phyloP scores from a whole-genome alignment of 108 stramenopile species.

The Cyclotella atomus region DNA sequence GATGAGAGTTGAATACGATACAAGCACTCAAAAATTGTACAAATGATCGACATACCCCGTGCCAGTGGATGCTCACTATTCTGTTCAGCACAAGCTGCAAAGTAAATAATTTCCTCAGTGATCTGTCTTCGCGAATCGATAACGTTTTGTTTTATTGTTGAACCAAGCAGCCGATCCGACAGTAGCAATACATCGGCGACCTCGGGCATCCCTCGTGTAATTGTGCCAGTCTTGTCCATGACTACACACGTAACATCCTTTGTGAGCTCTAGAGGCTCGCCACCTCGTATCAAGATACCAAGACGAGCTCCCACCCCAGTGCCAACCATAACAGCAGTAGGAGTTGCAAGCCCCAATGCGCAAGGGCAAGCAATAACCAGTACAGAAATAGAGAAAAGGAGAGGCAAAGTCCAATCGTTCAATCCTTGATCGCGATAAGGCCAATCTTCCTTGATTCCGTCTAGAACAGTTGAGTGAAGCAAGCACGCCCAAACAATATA shows the following conservation, averaged over 20 bases:
- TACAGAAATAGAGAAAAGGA: conserved; percentile 82
- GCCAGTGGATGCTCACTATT: conserved; percentile 69
- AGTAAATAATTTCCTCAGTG: conserved; percentile 48
- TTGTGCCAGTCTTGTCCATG: conserved; percentile 90
- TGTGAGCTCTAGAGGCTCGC: conserved; percentile 78
- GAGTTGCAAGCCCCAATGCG: conserved; percentile 69
- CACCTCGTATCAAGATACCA: conserved; percentile 92
- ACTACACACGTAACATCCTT: conserved; percentile 68
- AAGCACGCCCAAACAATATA: conserved; percentile 70
- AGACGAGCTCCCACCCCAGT: conserved; percentile 85
- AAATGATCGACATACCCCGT: conserved; percentile 23
- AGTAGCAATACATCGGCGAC: conserved; percentile 48
- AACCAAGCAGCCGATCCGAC: conserved; percentile 23
- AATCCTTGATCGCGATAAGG: conserved; percentile 56
- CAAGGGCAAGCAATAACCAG: conserved; percentile 94
- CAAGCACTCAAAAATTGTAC: not conserved
- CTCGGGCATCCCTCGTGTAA: conserved; percentile 51
- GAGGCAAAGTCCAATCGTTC: conserved; percentile 69
- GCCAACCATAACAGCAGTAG: conserved; percentile 62
- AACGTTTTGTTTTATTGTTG: conserved; percentile 17
- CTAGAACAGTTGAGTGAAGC: conserved; percentile 39
- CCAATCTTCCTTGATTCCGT: conserved; percentile 58
- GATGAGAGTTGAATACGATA: not conserved
- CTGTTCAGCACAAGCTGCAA: conserved; percentile 62
- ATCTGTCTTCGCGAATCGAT: conserved; percentile 30